Conservation (phyloP, 805 yeast species). For the Saccharomycopsis fibuligera region DNA sequence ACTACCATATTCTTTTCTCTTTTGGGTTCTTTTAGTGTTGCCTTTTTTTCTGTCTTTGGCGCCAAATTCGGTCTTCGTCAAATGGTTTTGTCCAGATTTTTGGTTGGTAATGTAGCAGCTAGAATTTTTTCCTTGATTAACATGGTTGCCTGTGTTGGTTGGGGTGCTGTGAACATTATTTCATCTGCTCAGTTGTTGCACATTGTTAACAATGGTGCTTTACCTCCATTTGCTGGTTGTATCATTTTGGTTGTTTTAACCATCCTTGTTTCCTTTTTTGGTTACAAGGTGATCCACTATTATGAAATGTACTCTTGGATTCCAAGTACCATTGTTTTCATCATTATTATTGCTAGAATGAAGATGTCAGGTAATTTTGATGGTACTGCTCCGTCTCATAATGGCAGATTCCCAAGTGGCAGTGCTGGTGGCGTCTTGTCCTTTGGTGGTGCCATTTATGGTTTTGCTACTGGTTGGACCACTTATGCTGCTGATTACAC, state of each 20-base stretch:
- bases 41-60: slow-evolving; percentile 77
- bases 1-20: slow-evolving; percentile 65
- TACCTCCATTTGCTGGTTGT: slow-evolving; percentile 92
- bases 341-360: slow-evolving; percentile 75
- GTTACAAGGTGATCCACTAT: slow-evolving; percentile 72
- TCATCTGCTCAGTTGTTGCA: slow-evolving; percentile 79
- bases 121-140: slow-evolving; percentile 74
- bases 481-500: slow-evolving; percentile 91
- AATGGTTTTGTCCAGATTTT: slow-evolving; percentile 71
- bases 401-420: slow-evolving; percentile 50
- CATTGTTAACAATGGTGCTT: slow-evolving; percentile 56
- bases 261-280: slow-evolving; percentile 70
- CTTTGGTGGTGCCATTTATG: slow-evolving; percentile 77
- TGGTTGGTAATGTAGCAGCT: slow-evolving; percentile 69
- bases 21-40: slow-evolving; percentile 74
- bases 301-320: slow-evolving; percentile 88
- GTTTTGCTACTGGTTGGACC: slow-evolving; percentile 93
- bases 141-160: slow-evolving; percentile 83
- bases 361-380: slow-evolving; percentile 58
- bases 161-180: slow-evolving; percentile 92
- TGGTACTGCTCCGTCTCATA: slow-evolving; percentile 27
- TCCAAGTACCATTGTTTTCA: slow-evolving; percentile 66
- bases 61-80: slow-evolving; percentile 83
- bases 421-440: slow-evolving; percentile 70
- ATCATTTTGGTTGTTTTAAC: slow-evolving; percentile 63